These are phyloP conservation scores for Xerocomellus dryophilus DNA, from an alignment of 768 basidiomycete genomes.

Conservation along the genomic window DNA sequence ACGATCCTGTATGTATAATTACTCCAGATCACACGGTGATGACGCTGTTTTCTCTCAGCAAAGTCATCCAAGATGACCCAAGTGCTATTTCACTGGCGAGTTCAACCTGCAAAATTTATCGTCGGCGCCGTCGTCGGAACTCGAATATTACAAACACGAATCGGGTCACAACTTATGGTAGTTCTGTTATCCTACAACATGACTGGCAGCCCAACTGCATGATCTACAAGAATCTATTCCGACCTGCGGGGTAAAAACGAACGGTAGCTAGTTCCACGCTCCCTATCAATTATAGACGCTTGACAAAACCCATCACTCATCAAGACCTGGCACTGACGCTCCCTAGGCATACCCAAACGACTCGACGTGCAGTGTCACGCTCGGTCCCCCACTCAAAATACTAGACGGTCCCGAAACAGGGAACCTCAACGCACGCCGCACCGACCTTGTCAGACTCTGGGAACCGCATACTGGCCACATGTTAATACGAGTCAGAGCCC, in stretches of 20 bases:
- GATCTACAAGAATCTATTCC: neutral
- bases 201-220: no score
- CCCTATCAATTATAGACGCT: neutral
- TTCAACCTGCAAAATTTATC: neutral
- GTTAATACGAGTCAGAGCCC: neutral
- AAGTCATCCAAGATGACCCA: neutral
- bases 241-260: neutral
- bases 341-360: conserved; percentile 40
- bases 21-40: neutral
- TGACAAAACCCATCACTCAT: neutral
- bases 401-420: conserved; percentile 30
- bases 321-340: neutral
- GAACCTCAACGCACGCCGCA: conserved; percentile 39
- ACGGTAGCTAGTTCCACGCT: neutral
- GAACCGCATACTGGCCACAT: conserved; percentile 47
- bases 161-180: neutral
- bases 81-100: neutral
- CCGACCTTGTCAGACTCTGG: conserved; percentile 36
- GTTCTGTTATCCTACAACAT: neutral
- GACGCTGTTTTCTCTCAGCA: no score
- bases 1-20: neutral
- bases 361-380: conserved; percentile 38
- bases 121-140: conserved; percentile 7
- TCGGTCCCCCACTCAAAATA: conserved; percentile 37
- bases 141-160: neutral